Base-by-base conservation (phyloP, 345 rosid species). In the Sonneratia alba region DNA sequence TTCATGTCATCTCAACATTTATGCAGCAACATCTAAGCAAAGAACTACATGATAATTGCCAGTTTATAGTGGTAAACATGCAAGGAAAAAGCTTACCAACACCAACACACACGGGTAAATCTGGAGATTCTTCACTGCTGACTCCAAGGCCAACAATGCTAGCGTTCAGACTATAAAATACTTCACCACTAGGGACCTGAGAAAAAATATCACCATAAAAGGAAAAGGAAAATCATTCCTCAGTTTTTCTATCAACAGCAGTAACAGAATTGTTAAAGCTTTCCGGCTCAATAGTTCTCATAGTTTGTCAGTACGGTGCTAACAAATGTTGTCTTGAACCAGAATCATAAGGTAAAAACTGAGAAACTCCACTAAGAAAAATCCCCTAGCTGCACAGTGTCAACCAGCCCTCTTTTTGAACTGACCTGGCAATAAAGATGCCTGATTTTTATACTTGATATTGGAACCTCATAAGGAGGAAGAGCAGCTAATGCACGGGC, bases 381-480 rank as follows among this genome's bases (percentile, higher is more conserved):
- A 6, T 57, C n/a, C 13, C 7, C 32, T 21, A 55, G 19, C 18
- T 57, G 34, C 3, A n/a, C 14, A n/a, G 34, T 0, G 6, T 10
- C 63, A 57, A 57, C 21, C 63, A 22, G 3, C 2, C 72, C 47
- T 67, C 47, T 62, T 24, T 34, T 10, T 37, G 53, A 66, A 80
- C 88, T 51, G 71, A 88, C 99, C 96, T 92, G 88, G 72, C 84
- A 85, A 70, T 96, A 85, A 32, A 95, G 95, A 87, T 96, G 97
- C 53, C 71, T 87, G 72, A 91, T 88, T 66, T 83, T 88, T 82
- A 96, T 83, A 61, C 84, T 82, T 61, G 90, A 81, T 74, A 92
- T 72, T 73, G 94, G 90, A 82, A 95, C 92, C 84, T 90, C 91
- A 66, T 92, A 92, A 66, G 99, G 99, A 86, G 78, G 84, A 75